Conservation (phyloP, 495 filamentous ascomycete species). For the Daldinia decipiens region DNA sequence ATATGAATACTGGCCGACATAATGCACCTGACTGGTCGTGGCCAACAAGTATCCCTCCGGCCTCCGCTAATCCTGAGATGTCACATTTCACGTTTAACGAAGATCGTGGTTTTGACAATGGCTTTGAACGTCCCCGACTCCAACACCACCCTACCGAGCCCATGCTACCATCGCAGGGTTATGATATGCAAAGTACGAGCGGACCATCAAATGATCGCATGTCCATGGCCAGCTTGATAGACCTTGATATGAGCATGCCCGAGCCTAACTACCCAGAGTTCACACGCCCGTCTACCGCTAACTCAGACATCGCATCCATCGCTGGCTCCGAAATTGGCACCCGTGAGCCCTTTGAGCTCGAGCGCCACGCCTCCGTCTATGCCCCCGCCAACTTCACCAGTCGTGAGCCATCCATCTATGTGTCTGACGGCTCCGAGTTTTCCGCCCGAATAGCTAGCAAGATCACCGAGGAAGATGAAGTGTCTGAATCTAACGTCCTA, state of each 20-base stretch:
- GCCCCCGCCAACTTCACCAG: constrained; percentile 47
- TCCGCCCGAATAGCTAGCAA: constrained; percentile 46
- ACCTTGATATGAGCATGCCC: constrained; percentile 62
- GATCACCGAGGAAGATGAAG: constrained; percentile 44
- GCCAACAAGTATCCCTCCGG: constrained; percentile 60
- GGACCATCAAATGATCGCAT: constrained; percentile 50
- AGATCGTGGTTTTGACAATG: constrained; percentile 43
- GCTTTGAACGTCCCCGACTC: constrained; percentile 55
- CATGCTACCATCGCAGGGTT: constrained; percentile 55
- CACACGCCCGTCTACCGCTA: constrained; percentile 62
- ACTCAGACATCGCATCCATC: constrained; percentile 61
- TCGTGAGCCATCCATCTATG: constrained; percentile 63
- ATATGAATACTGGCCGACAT: constrained; percentile 57
- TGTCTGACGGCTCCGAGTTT: constrained; percentile 61
- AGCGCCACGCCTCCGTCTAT: constrained; percentile 64
- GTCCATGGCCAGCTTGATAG: constrained; percentile 59
- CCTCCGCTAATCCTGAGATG: constrained; percentile 62
- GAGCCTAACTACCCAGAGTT: constrained; percentile 50
- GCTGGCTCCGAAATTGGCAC: constrained; percentile 59
- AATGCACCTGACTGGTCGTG: constrained; percentile 72
- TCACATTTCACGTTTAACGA: constrained; percentile 60
- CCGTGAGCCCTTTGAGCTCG: constrained; percentile 64
- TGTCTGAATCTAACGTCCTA: constrained; percentile 5
- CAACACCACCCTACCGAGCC: constrained; percentile 64
- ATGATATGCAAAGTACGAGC: constrained; percentile 39